Evolutionary conservation across 331 rosid species (phyloP).

Genomic region (Rosa hybrid): DNA sequence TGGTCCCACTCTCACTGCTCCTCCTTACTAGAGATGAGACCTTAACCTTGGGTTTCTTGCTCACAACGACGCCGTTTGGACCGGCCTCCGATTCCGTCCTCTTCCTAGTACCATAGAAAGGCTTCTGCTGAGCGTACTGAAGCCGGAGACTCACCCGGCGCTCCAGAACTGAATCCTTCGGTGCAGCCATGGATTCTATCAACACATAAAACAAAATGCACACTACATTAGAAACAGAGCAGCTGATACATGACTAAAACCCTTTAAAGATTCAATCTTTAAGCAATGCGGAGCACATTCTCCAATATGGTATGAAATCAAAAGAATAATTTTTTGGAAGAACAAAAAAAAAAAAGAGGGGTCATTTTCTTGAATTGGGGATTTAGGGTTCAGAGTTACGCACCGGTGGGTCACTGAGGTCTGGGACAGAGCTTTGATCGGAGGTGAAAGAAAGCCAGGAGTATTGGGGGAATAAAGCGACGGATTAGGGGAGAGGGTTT

Average conservation of each 20-base stretch:
- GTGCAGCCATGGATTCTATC: conserved; percentile 5
- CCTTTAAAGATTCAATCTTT: not conserved
- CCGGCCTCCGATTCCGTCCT: not conserved
- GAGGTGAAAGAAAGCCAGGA: not conserved
- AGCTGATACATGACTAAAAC: too few relatives aligned
- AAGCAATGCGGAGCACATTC: not conserved
- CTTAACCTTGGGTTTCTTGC: conserved; percentile 20
- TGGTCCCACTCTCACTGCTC: not conserved
- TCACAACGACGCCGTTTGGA: not conserved
- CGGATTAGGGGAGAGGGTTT: not conserved
- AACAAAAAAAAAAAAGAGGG: not conserved
- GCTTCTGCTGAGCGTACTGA: conserved; percentile 24
- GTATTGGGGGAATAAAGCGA: not conserved
- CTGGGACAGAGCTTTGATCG: not conserved
- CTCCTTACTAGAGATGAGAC: not conserved
- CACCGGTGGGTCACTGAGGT: too few relatives aligned
- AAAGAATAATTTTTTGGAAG: not conserved
- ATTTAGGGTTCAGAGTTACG: not conserved
- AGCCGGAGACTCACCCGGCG: conserved; percentile 26
- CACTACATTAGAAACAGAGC: not conserved
- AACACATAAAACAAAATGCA: not conserved
- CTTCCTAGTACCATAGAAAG: conserved; percentile 29
- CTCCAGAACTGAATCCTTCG: not conserved
- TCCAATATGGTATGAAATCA: not conserved
- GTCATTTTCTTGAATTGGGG: not conserved